Base-by-base conservation (phyloP, 164 flowering plant species). In the Vitis vinifera region DNA sequence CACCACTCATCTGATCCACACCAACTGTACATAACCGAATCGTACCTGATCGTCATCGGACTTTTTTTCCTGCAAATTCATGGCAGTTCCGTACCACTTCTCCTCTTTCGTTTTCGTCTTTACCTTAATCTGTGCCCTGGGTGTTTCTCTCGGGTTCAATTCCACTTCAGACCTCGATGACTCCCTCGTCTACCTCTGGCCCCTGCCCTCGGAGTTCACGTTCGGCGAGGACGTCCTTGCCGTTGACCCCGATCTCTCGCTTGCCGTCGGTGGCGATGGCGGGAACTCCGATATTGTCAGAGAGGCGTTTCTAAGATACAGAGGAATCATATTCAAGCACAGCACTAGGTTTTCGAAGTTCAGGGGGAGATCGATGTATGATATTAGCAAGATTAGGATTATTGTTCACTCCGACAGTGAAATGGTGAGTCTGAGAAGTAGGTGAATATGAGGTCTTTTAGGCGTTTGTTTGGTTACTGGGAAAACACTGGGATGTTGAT, bases 121-220 rank as follows among this genome's bases (percentile, higher is more conserved):
- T 6, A 37, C 44, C 7, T 37, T 37, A 3, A 3, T 37, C 44
- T 37, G 44, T 37, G 44, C 0, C 44, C 44, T 37, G 2, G 44
- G 44, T 0, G 44, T 37, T 37, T 37, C 65, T 7, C 49, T 50
- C 17, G 57, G 31, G 58, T 14, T 70, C 59, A 68, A 61, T 15
- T 66, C 76, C 9, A 68, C 67, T 9, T 7, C 69, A n/a, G 72
- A 72, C 0, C 62, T 70, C 67, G 72, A 76, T 52, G 77, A 75
- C 16, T 77, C 91, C 23, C 81, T 84, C 53, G 57, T 87, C 8
- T 89, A 82, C 71, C 51, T 94, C 9, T 94, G 98, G 98, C 98
- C 97, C 11, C 73, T 94, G 29, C 98, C 98, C 15, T 61, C 87
- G 14, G 60, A 86, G 13, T 82, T 80, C 82, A 79, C 83, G 44